phyloP scores from a whole-genome alignment of 2,329 filamentous ascomycete genomes.

The Trichoderma endophyticum region DNA sequence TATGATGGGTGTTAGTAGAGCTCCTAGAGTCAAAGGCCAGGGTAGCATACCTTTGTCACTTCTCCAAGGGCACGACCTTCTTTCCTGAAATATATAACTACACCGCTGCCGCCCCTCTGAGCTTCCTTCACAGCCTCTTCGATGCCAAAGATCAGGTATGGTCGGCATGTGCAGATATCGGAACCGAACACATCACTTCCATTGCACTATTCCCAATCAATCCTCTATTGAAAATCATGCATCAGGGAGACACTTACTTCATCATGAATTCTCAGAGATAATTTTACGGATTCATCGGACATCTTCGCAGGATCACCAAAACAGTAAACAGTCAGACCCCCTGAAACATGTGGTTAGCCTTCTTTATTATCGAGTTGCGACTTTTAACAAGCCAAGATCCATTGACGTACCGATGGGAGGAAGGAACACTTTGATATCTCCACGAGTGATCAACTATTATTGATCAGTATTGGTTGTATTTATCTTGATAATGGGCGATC shows the following conservation, averaged over 20 bases:
- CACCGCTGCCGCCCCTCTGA: conserved; percentile 86
- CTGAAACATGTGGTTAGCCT: conserved; percentile 30
- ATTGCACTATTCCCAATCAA: conserved; percentile 61
- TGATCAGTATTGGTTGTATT: conserved; percentile 23
- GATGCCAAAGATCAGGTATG: conserved; percentile 94
- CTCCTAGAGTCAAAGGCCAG: background rate
- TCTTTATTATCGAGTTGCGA: too few species aligned
- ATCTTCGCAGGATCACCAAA: conserved; percentile 95
- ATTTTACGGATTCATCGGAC: conserved; percentile 74
- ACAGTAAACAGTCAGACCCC: conserved; percentile 92
- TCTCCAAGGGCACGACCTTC: conserved; percentile 93
- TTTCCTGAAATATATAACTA: conserved; percentile 98
- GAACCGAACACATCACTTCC: conserved; percentile 97
- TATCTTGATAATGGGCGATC: background rate
- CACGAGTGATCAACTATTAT: conserved; percentile 74
- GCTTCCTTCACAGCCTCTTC: conserved; percentile 97
- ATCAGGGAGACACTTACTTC: conserved; percentile 42
- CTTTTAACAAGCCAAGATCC: background rate
- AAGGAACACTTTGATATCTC: conserved; percentile 92
- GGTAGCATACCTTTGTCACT: conserved; percentile 78
- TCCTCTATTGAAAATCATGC: background rate
- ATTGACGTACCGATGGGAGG: conserved; percentile 74
- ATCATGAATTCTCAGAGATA: conserved; percentile 79
- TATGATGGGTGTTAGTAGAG: conserved; percentile 34
- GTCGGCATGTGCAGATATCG: conserved; percentile 94